phyloP scores from a whole-genome alignment of 2,329 filamentous ascomycete species.

The Xylaria arbuscula region DNA sequence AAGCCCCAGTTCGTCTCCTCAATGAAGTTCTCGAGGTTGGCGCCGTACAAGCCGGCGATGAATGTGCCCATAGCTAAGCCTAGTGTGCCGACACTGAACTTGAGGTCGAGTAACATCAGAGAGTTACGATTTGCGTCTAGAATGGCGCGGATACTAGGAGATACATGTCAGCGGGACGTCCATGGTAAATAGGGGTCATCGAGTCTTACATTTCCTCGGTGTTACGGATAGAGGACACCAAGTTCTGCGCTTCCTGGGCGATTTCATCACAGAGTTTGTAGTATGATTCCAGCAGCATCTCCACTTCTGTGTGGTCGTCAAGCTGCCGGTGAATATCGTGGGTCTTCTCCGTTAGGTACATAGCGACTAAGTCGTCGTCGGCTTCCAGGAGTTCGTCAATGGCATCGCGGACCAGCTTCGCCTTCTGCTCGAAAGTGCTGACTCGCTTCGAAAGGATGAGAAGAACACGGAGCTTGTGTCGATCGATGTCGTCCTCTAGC shows the following conservation, averaged over 20 bases:
- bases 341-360: slow-evolving; percentile 94
- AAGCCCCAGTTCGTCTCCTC: slow-evolving; percentile 94
- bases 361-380: slow-evolving; percentile 91
- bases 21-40: slow-evolving; percentile 99
- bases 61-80: slow-evolving; percentile 96
- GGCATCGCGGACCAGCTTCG: slow-evolving; percentile 90
- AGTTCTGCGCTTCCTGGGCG: slow-evolving; percentile 90
- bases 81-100: slow-evolving; percentile 94
- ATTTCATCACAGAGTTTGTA: slow-evolving; percentile 99
- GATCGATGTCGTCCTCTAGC: slow-evolving; percentile 94
- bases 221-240: slow-evolving; percentile 95
- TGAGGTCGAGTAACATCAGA: slow-evolving; percentile 96
- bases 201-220: slow-evolving; percentile 91
- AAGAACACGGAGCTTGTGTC: slow-evolving; percentile 89
- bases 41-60: slow-evolving; percentile 97
- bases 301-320: slow-evolving; percentile 94
- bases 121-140: slow-evolving; percentile 98
- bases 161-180: slow-evolving; percentile 42
- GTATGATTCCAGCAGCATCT: slow-evolving; percentile 96
- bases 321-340: slow-evolving; percentile 77
- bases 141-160: slow-evolving; percentile 87
- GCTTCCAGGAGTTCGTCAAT: slow-evolving; percentile 96
- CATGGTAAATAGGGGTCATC: background rate
- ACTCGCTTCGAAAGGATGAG: slow-evolving; percentile 95
- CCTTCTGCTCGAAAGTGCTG: slow-evolving; percentile 97